Percentiles rank a stretch among this genome's conserved stretches.
phyloP scores from a whole-genome alignment of 306 rosid genomes.

The Cucumis cinereus region DNA sequence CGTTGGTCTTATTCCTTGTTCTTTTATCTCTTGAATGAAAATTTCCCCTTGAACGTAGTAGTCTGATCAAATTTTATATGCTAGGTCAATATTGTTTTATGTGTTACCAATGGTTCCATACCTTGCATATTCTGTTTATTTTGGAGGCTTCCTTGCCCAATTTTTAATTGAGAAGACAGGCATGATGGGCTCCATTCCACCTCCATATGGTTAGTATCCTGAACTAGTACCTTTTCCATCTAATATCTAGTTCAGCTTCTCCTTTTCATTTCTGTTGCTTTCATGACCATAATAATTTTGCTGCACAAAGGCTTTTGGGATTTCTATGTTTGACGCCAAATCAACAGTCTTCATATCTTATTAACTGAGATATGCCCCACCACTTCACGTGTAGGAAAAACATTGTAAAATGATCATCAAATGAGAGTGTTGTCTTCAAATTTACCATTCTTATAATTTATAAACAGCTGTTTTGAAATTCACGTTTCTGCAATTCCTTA shows the following conservation, averaged over 20 bases:
- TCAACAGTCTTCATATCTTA: background rate
- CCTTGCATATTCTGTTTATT: constrained; percentile 68
- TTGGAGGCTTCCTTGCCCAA: constrained; percentile 78
- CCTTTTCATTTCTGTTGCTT: background rate
- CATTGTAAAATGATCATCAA: background rate
- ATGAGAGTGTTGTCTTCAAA: background rate
- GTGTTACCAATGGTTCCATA: constrained; percentile 70
- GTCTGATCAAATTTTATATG: constrained; percentile 13
- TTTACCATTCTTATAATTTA: background rate
- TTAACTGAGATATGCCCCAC: background rate
- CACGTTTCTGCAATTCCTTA: background rate
- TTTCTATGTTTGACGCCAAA: background rate
- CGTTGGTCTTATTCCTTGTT: background rate
- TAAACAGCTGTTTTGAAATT: background rate
- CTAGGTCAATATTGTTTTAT: constrained; percentile 67
- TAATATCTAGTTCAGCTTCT: background rate
- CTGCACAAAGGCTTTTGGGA: background rate
- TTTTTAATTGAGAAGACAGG: constrained; percentile 93
- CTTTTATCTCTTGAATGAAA: background rate
- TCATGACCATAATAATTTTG: background rate
- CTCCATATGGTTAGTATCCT: constrained; percentile 65
- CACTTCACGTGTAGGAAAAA: background rate
- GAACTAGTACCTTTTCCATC: background rate
- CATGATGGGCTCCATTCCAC: constrained; percentile 96
- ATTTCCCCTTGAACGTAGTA: background rate